These are phyloP conservation scores for Yarrowia alimentaria DNA, from an alignment of 805 yeast genomes.

Conservation along the genomic window DNA sequence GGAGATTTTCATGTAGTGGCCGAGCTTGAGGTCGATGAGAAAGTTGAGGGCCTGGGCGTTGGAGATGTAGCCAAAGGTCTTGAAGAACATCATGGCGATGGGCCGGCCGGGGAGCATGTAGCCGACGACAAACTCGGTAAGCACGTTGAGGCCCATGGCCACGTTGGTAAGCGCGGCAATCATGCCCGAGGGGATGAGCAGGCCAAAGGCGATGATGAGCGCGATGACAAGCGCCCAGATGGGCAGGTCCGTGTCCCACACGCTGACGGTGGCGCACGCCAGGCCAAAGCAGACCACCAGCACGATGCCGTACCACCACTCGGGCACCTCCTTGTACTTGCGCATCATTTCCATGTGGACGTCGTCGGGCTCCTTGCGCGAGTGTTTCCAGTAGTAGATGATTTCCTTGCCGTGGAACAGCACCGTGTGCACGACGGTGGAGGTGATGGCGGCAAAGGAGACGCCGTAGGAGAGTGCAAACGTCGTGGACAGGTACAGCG, in stretches of 20 bases:
- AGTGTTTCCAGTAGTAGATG: slow-evolving; percentile 47
- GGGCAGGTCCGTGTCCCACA: slow-evolving; percentile 51
- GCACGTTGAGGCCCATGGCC: slow-evolving; percentile 56
- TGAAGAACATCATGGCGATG: slow-evolving; percentile 60
- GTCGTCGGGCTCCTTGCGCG: slow-evolving; percentile 47
- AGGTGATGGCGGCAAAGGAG: slow-evolving; percentile 61
- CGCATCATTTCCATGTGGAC: slow-evolving; percentile 58
- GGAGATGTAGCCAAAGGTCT: slow-evolving; percentile 57
- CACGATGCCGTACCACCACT: slow-evolving; percentile 52
- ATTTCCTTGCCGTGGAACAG: slow-evolving; percentile 60
- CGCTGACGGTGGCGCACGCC: slow-evolving; percentile 44
- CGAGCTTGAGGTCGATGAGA: slow-evolving; percentile 58
- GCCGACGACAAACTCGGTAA: slow-evolving; percentile 64
- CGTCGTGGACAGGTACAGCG: slow-evolving; percentile 58
- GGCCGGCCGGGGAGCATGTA: slow-evolving; percentile 63
- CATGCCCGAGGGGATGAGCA: slow-evolving; percentile 61
- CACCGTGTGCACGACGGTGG: slow-evolving; percentile 57
- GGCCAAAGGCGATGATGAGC: slow-evolving; percentile 50
- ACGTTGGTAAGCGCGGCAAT: slow-evolving; percentile 63
- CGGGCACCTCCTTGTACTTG: slow-evolving; percentile 59
- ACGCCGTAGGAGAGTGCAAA: slow-evolving; percentile 60
- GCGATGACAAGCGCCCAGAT: slow-evolving; percentile 62
- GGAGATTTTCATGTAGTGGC: slow-evolving; percentile 62
- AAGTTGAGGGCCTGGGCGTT: slow-evolving; percentile 54
- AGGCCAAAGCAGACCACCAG: slow-evolving; percentile 44